Percentiles rank a stretch among this genome's conserved stretches.
Conservation (phyloP, 345 rosid species). For the Leavenworthia alabamica region DNA sequence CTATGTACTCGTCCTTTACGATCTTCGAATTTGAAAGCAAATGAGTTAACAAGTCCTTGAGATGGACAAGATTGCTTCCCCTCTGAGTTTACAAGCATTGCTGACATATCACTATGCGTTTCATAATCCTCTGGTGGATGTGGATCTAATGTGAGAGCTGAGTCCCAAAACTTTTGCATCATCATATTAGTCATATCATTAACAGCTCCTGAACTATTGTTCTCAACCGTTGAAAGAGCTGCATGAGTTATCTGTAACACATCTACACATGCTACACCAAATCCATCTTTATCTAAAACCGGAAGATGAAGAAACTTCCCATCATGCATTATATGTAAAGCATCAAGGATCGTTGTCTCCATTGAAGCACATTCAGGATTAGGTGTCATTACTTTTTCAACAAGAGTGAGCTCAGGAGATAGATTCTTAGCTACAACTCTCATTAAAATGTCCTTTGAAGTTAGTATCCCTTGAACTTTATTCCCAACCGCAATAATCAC, state of each 20-base stretch:
- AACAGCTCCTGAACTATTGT: constrained; percentile 66
- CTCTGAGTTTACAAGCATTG: constrained; percentile 51
- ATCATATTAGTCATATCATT: constrained; percentile 71
- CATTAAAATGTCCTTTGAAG: constrained; percentile 93
- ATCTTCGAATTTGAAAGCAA: constrained; percentile 79
- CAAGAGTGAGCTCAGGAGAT: constrained; percentile 78
- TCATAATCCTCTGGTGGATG: constrained; percentile 83
- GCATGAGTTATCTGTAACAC: constrained; percentile 91
- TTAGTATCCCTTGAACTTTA: constrained; percentile 79
- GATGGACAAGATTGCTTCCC: constrained; percentile 58
- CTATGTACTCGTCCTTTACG: constrained; percentile 78
- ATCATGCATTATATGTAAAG: constrained; percentile 90
- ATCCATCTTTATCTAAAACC: constrained; percentile 76
- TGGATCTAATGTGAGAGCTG: constrained; percentile 76
- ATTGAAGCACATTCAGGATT: constrained; percentile 76
- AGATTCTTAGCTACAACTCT: constrained; percentile 94
- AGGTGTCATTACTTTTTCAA: constrained; percentile 95
- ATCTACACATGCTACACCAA: constrained; percentile 61
- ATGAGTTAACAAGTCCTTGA: constrained; percentile 64
- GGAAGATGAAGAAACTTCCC: constrained; percentile 98
- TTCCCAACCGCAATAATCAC: constrained; percentile 56
- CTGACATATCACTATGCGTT: constrained; percentile 79
- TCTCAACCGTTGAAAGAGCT: constrained; percentile 88
- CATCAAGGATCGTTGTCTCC: constrained; percentile 85
- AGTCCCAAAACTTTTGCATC: constrained; percentile 99